phyloP scores from a whole-genome alignment of 768 basidiomycete genomes.

The Pisolithus orientalis region DNA sequence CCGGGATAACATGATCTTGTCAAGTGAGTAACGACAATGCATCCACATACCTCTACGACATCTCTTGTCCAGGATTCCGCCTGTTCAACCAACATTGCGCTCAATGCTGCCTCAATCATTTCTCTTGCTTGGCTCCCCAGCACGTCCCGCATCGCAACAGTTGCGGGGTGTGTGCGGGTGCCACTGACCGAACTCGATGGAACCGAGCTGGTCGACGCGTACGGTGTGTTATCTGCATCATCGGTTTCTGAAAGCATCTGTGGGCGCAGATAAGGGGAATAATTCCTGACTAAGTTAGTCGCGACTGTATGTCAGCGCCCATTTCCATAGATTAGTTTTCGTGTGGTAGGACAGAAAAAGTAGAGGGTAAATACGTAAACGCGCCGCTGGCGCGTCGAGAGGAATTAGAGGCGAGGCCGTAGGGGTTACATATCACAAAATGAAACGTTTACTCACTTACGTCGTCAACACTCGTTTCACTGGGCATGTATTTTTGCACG shows the following conservation, averaged over 20 bases:
- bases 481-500: slow-evolving; percentile 63
- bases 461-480: slow-evolving; percentile 66
- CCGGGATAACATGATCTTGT: slow-evolving; percentile 10
- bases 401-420: slow-evolving; percentile 16
- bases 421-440: slow-evolving; percentile 8
- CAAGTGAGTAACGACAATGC: slow-evolving; percentile 1
- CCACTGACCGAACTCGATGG: slow-evolving; percentile 10
- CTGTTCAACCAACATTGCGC: slow-evolving; percentile 9
- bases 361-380: slow-evolving; percentile 22
- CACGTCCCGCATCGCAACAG: slow-evolving; percentile 60
- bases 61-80: slow-evolving; percentile 60
- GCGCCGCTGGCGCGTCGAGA: slow-evolving; percentile 23
- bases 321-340: slow-evolving; percentile 19
- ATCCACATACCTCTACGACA: slow-evolving; percentile 27
- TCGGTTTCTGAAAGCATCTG: slow-evolving; percentile 2
- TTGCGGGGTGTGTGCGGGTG: slow-evolving; percentile 54
- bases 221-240: slow-evolving; percentile 1
- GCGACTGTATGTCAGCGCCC: slow-evolving; percentile 78
- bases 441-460: slow-evolving; percentile 62
- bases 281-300: slow-evolving; percentile 86
- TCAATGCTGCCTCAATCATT: slow-evolving; percentile 61
- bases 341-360: slow-evolving; percentile 13
- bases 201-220: background rate
- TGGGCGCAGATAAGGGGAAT: slow-evolving; percentile 72
- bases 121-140: slow-evolving; percentile 60